A percentile compares a stretch with the other conserved stretches of the same genome.
Evolutionary conservation across 108 stramenopile genomes (phyloP).

Genomic region (Cyclotella baltica): DNA sequence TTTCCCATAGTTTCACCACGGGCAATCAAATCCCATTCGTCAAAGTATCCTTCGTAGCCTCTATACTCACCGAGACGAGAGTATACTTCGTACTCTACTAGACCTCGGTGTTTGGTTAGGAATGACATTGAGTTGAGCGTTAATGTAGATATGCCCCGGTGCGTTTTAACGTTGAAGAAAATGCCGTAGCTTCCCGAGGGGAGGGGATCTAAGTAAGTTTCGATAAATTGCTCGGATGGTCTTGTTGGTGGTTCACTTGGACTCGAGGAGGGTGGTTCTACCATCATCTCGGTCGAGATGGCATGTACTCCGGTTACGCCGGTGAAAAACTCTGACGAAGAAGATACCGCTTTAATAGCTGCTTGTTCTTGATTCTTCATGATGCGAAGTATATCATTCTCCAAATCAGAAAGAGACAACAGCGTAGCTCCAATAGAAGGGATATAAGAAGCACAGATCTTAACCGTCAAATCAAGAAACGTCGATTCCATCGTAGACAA

Average conservation of each 20-base stretch:
- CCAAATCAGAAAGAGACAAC: not conserved
- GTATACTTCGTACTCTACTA: slow-evolving; percentile 28
- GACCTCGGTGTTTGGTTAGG: slow-evolving; percentile 2
- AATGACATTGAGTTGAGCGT: slow-evolving; percentile 16
- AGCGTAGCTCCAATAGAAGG: not conserved
- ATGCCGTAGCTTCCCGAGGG: slow-evolving; percentile 32
- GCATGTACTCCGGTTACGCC: slow-evolving; percentile 3
- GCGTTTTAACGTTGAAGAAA: slow-evolving; percentile 22
- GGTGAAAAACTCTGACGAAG: slow-evolving; percentile 14
- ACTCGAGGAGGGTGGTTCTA: slow-evolving; percentile 11
- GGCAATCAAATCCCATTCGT: slow-evolving; percentile 32
- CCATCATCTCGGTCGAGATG: slow-evolving; percentile 3
- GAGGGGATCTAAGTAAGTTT: slow-evolving; percentile 4
- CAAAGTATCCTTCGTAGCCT: not conserved
- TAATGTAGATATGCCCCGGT: not conserved
- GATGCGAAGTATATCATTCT: not conserved
- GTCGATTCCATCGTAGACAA: too few species aligned
- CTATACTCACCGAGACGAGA: slow-evolving; percentile 6
- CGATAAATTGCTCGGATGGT: slow-evolving; percentile 5
- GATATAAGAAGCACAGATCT: slow-evolving; percentile 12
- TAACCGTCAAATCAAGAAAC: slow-evolving; percentile 9
- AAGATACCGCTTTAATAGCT: not conserved
- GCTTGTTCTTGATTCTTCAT: not conserved
- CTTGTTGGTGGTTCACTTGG: slow-evolving; percentile 29
- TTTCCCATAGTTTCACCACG: slow-evolving; percentile 10